Evolutionary conservation across 2,329 filamentous ascomycete genomes (phyloP).

Genomic region (Botrytis pseudocinerea): DNA sequence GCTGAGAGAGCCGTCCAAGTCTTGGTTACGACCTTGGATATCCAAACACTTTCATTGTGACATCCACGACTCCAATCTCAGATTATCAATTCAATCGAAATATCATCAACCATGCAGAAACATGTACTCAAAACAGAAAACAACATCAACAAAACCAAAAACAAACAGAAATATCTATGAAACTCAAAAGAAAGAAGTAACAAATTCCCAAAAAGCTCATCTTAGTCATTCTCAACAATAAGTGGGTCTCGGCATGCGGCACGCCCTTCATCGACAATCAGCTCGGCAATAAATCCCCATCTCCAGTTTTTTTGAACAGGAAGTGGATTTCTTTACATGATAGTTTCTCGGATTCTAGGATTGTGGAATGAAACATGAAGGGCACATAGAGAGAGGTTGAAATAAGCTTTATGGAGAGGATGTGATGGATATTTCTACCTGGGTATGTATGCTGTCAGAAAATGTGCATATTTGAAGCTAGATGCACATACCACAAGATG

Average conservation of each 20-base stretch:
- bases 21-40: background rate
- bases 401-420: conserved; percentile 2
- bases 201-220: background rate
- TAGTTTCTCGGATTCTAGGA: background rate
- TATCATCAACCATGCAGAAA: too few species aligned
- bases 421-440: background rate
- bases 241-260: background rate
- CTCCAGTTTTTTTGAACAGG: background rate
- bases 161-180: background rate
- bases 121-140: background rate
- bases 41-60: background rate
- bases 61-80: background rate
- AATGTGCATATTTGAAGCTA: background rate
- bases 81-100: background rate
- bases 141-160: background rate
- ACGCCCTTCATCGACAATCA: background rate
- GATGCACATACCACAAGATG: background rate
- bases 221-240: background rate
- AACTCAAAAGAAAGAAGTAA: background rate
- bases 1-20: background rate
- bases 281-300: background rate
- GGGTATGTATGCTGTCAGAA: background rate
- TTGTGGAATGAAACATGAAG: background rate
- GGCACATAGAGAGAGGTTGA: background rate
- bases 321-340: conserved; percentile 11